Conservation (phyloP, 805 yeast species). For the Kurtzmaniella cleridarum region DNA sequence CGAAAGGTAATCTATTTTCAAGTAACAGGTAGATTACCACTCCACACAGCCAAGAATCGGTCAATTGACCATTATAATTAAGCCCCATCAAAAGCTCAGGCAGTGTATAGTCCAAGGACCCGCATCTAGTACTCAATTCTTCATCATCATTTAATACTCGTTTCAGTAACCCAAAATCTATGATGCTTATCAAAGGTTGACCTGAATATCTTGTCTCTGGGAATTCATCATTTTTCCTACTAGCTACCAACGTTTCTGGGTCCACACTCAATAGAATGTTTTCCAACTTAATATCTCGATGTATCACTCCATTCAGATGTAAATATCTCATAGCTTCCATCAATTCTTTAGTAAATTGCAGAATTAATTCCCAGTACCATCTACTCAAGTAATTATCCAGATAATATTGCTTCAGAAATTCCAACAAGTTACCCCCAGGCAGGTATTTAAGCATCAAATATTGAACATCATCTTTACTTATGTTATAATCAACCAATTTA, state of each 20-base stretch:
- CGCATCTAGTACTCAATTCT: conserved; percentile 80
- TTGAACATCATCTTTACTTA: conserved; percentile 22
- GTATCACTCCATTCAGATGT: conserved; percentile 67
- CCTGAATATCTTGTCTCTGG: conserved; percentile 6
- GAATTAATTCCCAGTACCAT: conserved; percentile 44
- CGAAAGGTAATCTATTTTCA: conserved; percentile 90
- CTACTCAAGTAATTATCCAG: conserved; percentile 18
- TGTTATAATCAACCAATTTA: conserved; percentile 46
- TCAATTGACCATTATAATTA: conserved; percentile 84
- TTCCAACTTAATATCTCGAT: conserved; percentile 89
- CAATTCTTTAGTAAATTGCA: conserved; percentile 66
- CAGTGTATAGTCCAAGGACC: conserved; percentile 93
- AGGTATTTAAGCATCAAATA: conserved; percentile 68
- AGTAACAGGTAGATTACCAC: conserved; percentile 80
- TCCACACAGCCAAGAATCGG: conserved; percentile 95
- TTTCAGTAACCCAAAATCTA: conserved; percentile 89
- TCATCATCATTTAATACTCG: conserved; percentile 56
- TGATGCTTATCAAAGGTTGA: conserved; percentile 44
- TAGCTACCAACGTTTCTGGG: conserved; percentile 24
- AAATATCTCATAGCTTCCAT: conserved; percentile 65
- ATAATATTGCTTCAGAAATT: conserved; percentile 40
- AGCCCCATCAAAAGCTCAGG: conserved; percentile 91
- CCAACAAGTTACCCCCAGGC: conserved; percentile 80
- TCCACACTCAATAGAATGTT: conserved; percentile 53
- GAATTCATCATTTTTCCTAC: not conserved